Percentiles rank a stretch among this genome's conserved stretches.
Conservation (phyloP, 192 early-diverging fungal species). For the Thoreauomyces humboldtii region DNA sequence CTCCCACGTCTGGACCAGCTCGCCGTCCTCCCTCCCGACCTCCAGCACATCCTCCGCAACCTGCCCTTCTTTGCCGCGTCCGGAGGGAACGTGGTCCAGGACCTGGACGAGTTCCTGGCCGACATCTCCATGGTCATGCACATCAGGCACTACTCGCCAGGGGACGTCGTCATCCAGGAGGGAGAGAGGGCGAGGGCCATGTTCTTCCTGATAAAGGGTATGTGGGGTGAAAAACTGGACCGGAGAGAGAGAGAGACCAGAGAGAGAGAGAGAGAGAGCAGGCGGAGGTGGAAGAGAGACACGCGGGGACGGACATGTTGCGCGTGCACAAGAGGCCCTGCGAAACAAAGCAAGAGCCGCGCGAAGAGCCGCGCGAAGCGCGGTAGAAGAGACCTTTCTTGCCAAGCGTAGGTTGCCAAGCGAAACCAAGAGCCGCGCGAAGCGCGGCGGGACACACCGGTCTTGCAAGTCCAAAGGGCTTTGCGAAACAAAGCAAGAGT, state of each 20-base stretch:
- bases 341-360: too few species aligned
- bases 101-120: conserved; percentile 28
- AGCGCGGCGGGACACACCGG: too few species aligned
- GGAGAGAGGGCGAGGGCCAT: conserved; percentile 67
- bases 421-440: too few species aligned
- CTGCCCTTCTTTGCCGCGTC: conserved; percentile 19
- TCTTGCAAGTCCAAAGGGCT: too few species aligned
- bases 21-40: conserved; percentile 29
- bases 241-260: not conserved
- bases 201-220: conserved; percentile 66
- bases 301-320: too few species aligned
- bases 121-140: conserved; percentile 32
- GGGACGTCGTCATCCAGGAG: conserved; percentile 55
- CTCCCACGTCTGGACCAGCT: conserved; percentile 8
- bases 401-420: too few species aligned
- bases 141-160: conserved; percentile 50
- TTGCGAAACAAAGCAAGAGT: too few species aligned
- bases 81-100: not conserved
- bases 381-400: too few species aligned
- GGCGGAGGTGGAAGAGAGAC: too few species aligned
- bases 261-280: too few species aligned
- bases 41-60: conserved; percentile 24
- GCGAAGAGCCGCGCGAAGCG: too few species aligned
- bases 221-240: not conserved
- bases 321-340: too few species aligned